Evolutionary conservation across 2,329 filamentous ascomycete species (phyloP).

Genomic region (Fusarium fracticaudum): DNA sequence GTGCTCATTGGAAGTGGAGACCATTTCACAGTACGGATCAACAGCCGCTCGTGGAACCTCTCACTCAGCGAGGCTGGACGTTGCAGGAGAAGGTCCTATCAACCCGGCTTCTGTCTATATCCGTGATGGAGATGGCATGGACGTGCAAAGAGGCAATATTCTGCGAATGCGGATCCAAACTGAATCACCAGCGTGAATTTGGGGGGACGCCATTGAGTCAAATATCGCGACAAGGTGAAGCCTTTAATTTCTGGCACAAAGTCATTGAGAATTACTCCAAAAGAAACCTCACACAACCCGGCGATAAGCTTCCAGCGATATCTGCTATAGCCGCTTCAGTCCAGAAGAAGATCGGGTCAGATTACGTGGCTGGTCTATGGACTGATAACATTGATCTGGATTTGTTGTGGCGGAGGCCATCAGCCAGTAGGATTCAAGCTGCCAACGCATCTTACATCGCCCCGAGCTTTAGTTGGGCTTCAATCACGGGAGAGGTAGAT

Average conservation of each 20-base stretch:
- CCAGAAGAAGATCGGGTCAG: conserved; percentile 27
- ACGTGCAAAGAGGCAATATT: conserved; percentile 26
- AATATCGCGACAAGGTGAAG: conserved; percentile 19
- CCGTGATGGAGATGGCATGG: conserved; percentile 29
- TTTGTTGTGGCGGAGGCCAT: conserved; percentile 32
- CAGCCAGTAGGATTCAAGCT: not conserved
- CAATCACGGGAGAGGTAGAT: conserved; percentile 35
- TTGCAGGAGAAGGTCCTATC: conserved; percentile 33
- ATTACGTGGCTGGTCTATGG: conserved; percentile 47
- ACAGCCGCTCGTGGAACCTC: conserved; percentile 17
- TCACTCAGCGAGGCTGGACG: conserved; percentile 27
- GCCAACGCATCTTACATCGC: conserved; percentile 19
- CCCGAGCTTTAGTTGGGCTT: conserved; percentile 42
- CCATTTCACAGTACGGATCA: not conserved
- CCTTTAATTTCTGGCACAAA: conserved; percentile 44
- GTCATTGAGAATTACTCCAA: conserved; percentile 43
- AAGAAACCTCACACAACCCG: conserved; percentile 29
- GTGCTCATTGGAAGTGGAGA: conserved; percentile 32
- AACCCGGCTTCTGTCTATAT: conserved; percentile 23
- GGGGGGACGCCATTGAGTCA: conserved; percentile 26
- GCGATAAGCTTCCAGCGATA: conserved; percentile 45
- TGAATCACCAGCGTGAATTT: conserved; percentile 39
- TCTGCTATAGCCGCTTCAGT: conserved; percentile 42
- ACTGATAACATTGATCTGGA: conserved; percentile 36
- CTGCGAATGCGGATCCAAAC: conserved; percentile 40